These are phyloP conservation scores for Nitzschia putrida DNA, from an alignment of 108 stramenopile genomes.

Conservation along the genomic window DNA sequence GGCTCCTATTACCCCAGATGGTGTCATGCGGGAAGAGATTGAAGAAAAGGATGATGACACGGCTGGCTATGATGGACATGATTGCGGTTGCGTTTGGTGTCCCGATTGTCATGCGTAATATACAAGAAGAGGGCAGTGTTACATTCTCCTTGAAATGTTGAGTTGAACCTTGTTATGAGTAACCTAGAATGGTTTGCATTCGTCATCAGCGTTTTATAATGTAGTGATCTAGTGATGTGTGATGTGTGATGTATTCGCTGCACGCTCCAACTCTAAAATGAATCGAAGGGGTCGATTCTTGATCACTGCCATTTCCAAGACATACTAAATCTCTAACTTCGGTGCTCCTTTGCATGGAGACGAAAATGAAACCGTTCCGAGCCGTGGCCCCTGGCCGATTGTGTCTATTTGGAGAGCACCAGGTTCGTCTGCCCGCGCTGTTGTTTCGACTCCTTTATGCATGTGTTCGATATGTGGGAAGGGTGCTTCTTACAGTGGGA, in stretches of 20 bases:
- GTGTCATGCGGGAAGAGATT: constrained; percentile 23
- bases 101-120: constrained; percentile 26
- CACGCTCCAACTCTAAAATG: too few species aligned
- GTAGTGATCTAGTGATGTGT: too few species aligned
- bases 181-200: too few species aligned
- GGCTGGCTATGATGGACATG: constrained; percentile 33
- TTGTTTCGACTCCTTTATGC: neutral
- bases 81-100: constrained; percentile 42
- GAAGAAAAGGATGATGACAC: constrained; percentile 33
- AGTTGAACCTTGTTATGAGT: too few species aligned
- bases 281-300: too few species aligned
- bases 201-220: too few species aligned
- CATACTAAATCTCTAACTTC: too few species aligned
- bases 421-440: constrained; percentile 3
- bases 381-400: constrained; percentile 34
- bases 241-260: too few species aligned
- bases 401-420: constrained; percentile 49
- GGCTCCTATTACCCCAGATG: constrained; percentile 27
- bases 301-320: too few species aligned
- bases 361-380: constrained; percentile 5
- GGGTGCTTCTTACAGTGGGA: neutral
- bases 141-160: too few species aligned
- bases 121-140: neutral
- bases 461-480: neutral
- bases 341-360: too few species aligned